phyloP scores from a whole-genome alignment of 768 basidiomycete species.

The Lentinula raphanica region DNA sequence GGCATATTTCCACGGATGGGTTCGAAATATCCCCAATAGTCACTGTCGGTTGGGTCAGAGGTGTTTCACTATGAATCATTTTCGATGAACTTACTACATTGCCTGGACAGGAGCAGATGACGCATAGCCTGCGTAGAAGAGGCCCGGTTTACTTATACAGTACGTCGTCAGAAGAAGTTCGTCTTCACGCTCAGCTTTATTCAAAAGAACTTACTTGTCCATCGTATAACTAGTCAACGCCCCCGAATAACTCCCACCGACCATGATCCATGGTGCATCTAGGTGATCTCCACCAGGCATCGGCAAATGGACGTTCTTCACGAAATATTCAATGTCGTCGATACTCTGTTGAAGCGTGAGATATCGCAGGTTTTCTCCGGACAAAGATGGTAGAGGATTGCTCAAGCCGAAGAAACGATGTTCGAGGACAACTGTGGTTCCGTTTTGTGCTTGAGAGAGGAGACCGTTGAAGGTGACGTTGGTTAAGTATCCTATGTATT shows the following conservation, averaged over 20 bases:
- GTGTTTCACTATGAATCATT: background rate
- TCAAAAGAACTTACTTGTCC: slow-evolving; percentile 45
- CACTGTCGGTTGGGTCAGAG: slow-evolving; percentile 21
- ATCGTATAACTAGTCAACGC: slow-evolving; percentile 58
- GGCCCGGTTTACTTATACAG: slow-evolving; percentile 50
- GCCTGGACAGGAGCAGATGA: slow-evolving; percentile 65
- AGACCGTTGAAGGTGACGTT: slow-evolving; percentile 59
- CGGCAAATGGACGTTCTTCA: slow-evolving; percentile 58
- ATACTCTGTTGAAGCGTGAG: slow-evolving; percentile 74
- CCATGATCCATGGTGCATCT: slow-evolving; percentile 41
- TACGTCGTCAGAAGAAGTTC: background rate
- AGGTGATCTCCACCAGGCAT: slow-evolving; percentile 62
- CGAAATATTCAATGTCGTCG: slow-evolving; percentile 67
- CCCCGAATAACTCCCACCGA: slow-evolving; percentile 18
- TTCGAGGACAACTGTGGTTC: slow-evolving; percentile 59
- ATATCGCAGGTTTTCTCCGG: slow-evolving; percentile 46
- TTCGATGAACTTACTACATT: slow-evolving; percentile 29
- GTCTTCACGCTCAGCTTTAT: background rate
- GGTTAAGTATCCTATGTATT: slow-evolving; percentile 52
- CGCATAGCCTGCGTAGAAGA: slow-evolving; percentile 63
- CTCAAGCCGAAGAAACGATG: slow-evolving; percentile 76
- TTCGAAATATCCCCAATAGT: slow-evolving; percentile 72
- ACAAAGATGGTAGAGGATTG: slow-evolving; percentile 61
- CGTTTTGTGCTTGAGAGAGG: slow-evolving; percentile 62
- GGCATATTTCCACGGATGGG: slow-evolving; percentile 67